Percentiles rank a stretch among this genome's conserved stretches.
These are phyloP conservation scores for Vickermania spadyakhi DNA, from an alignment of 208 protist genomes.

Conservation along the genomic window DNA sequence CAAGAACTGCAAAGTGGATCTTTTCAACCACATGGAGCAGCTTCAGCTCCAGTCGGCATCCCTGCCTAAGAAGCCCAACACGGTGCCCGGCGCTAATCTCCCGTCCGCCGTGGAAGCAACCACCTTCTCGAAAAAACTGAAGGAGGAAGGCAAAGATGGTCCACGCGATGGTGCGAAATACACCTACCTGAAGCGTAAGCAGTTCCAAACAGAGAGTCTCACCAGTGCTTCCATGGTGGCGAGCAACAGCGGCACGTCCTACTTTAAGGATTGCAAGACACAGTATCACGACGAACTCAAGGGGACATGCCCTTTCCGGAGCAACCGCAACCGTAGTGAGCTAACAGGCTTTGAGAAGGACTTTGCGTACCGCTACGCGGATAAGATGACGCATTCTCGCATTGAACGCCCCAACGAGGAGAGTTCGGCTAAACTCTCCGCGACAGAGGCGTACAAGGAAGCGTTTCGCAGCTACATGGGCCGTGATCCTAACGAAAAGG, in stretches of 20 bases:
- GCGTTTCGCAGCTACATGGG: slow-evolving; percentile 65
- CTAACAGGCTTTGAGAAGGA: slow-evolving; percentile 59
- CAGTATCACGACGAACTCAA: slow-evolving; percentile 19
- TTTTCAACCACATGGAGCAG: slow-evolving; percentile 54
- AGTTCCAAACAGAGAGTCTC: slow-evolving; percentile 17
- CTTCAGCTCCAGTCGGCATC: slow-evolving; percentile 35
- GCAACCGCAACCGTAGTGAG: slow-evolving; percentile 27
- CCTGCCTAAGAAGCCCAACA: slow-evolving; percentile 48
- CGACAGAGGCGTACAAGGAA: slow-evolving; percentile 55
- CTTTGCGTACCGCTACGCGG: slow-evolving; percentile 78
- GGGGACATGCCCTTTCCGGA: slow-evolving; percentile 38
- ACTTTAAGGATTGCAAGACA: slow-evolving; percentile 53
- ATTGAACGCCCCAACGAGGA: slow-evolving; percentile 23
- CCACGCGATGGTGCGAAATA: slow-evolving; percentile 1
- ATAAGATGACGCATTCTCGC: slow-evolving; percentile 24
- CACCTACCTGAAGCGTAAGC: slow-evolving; percentile 16
- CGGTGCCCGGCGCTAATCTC: slow-evolving; percentile 28
- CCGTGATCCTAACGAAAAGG: slow-evolving; percentile 53
- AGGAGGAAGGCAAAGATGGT: neutral
- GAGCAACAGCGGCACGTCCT: slow-evolving; percentile 10
- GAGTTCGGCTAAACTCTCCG: slow-evolving; percentile 22
- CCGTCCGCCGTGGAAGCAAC: slow-evolving; percentile 26
- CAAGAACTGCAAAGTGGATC: slow-evolving; percentile 52
- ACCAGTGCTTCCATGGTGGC: slow-evolving; percentile 5
- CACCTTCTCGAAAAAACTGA: slow-evolving; percentile 15